Conservation (phyloP, 495 filamentous ascomycete genomes). For the Podospora conica region DNA sequence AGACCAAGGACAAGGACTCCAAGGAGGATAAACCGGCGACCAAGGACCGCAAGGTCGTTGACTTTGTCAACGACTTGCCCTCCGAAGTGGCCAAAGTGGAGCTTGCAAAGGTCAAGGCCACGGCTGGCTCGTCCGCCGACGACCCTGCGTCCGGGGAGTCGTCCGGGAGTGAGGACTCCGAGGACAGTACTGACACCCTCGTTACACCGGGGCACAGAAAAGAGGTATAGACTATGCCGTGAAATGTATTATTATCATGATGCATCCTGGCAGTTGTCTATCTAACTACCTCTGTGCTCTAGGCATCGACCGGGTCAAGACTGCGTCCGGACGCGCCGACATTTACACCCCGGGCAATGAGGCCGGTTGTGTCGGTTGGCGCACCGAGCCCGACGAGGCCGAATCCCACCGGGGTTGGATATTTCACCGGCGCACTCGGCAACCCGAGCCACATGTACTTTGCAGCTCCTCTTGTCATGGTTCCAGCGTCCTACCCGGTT, state of each 20-base stretch:
- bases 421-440: background rate
- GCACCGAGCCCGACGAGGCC: slow-evolving; percentile 11
- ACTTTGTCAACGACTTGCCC: slow-evolving; percentile 39
- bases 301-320: slow-evolving; percentile 34
- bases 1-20: slow-evolving; percentile 39
- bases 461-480: slow-evolving; percentile 17
- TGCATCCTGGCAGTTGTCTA: slow-evolving; percentile 36
- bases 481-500: slow-evolving; percentile 14
- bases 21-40: slow-evolving; percentile 11
- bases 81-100: slow-evolving; percentile 28
- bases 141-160: background rate
- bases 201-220: slow-evolving; percentile 33
- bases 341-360: slow-evolving; percentile 44
- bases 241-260: slow-evolving; percentile 33
- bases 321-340: slow-evolving; percentile 51
- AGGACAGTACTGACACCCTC: slow-evolving; percentile 19
- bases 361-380: background rate
- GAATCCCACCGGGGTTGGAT: slow-evolving; percentile 6
- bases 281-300: slow-evolving; percentile 29
- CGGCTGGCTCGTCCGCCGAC: slow-evolving; percentile 1
- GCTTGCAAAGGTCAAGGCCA: slow-evolving; percentile 31
- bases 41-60: slow-evolving; percentile 26
- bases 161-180: slow-evolving; percentile 5
- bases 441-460: slow-evolving; percentile 15
- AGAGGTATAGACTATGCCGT: slow-evolving; percentile 43